Conservation (phyloP, 345 rosid genomes). For the Eucalyptus curtisii region DNA sequence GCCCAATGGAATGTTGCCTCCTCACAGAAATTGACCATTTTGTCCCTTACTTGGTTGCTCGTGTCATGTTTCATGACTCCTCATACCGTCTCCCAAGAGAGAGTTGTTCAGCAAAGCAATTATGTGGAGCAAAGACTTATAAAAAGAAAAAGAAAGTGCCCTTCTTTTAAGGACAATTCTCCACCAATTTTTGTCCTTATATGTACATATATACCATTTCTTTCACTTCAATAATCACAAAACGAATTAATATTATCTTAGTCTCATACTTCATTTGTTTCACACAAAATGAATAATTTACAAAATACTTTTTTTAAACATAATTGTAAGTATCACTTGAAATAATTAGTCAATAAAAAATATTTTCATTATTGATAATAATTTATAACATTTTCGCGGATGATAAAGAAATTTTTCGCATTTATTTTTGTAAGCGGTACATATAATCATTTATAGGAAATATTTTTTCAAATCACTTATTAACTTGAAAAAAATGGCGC, state of each 20-base stretch:
- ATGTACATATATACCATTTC: neutral
- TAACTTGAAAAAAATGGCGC: neutral
- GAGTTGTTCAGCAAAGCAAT: neutral
- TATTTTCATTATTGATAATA: neutral
- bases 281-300: neutral
- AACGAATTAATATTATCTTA: neutral
- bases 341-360: neutral
- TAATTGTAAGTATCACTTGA: neutral
- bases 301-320: neutral
- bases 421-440: neutral
- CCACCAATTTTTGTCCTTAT: neutral
- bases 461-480: neutral
- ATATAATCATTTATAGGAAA: too few relatives aligned
- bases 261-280: neutral
- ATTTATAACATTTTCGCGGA: accelerated
- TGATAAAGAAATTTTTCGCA: neutral
- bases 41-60: neutral
- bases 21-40: neutral
- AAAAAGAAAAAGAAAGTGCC: neutral
- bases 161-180: neutral
- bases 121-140: neutral
- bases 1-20: neutral
- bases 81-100: neutral
- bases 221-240: neutral
- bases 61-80: neutral